Evolutionary conservation across 257 asterid genomes (phyloP).

Genomic region (Salvia hispanica): DNA sequence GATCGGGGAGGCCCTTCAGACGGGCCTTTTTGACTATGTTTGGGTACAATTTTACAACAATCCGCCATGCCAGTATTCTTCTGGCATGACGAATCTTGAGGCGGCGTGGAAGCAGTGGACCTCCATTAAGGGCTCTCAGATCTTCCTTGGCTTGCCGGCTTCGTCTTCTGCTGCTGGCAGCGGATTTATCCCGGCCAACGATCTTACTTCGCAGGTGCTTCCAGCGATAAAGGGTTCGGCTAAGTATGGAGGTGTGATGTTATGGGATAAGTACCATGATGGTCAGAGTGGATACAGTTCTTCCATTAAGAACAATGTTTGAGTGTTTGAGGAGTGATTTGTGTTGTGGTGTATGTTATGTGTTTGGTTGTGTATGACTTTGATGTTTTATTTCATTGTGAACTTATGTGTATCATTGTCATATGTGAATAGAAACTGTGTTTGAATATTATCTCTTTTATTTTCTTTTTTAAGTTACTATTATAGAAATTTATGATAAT

Average conservation of each 20-base stretch:
- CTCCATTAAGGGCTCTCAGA: background rate
- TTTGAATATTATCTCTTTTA: background rate
- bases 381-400: background rate
- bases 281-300: conserved; percentile 33
- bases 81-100: conserved; percentile 12
- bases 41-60: conserved; percentile 28
- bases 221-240: conserved; percentile 34
- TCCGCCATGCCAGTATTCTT: conserved; percentile 21
- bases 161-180: conserved; percentile 6
- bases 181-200: conserved; percentile 16
- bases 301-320: conserved; percentile 30
- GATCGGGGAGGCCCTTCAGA: conserved; percentile 17
- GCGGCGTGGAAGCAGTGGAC: conserved; percentile 26
- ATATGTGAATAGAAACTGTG: background rate
- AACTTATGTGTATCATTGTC: background rate
- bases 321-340: background rate
- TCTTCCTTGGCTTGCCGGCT: conserved; percentile 20
- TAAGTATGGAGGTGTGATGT: conserved; percentile 42
- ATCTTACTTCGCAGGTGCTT: conserved; percentile 29
- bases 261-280: conserved; percentile 40
- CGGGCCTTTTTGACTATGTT: conserved; percentile 23
- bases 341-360: background rate
- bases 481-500: background rate
- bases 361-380: background rate
- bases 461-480: no score